These are phyloP conservation scores for Lecanicillium sp. DNA, from an alignment of 2,329 filamentous ascomycete genomes.

Conservation along the genomic window DNA sequence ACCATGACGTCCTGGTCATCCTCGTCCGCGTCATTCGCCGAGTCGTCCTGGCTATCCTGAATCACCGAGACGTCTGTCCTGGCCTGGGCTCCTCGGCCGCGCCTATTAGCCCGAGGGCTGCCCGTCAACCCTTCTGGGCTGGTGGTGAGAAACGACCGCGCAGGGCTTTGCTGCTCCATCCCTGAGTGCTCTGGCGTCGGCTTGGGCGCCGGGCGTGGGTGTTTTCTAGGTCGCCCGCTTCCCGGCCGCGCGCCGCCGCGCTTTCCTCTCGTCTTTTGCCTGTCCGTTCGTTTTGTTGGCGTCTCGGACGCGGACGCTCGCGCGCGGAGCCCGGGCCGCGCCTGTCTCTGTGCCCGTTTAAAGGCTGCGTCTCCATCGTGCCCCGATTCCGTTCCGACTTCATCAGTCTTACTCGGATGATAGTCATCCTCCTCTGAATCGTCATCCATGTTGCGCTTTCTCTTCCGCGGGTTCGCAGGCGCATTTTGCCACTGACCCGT, in stretches of 20 bases:
- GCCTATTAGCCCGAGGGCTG: not conserved
- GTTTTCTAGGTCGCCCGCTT: conserved; percentile 31
- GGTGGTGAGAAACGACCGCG: not conserved
- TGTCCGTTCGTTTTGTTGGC: conserved; percentile 13
- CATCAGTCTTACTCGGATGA: conserved; percentile 16
- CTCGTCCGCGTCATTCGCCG: conserved; percentile 2
- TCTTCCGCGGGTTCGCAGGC: conserved; percentile 16
- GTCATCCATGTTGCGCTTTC: conserved; percentile 18
- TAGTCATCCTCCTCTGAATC: conserved; percentile 24
- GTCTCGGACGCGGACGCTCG: conserved; percentile 15
- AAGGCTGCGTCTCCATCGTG: conserved; percentile 16
- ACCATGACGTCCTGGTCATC: conserved; percentile 22
- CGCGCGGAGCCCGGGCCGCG: conserved; percentile 3
- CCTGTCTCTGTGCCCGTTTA: conserved; percentile 1
- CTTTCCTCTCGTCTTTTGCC: conserved; percentile 25
- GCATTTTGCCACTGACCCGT: conserved; percentile 11
- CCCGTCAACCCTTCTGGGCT: conserved; percentile 1
- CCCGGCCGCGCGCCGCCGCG: conserved; percentile 29
- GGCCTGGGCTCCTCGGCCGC: conserved; percentile 3
- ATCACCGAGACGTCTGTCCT: conserved; percentile 15
- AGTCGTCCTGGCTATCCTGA: conserved; percentile 16
- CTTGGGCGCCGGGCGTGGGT: conserved; percentile 20
- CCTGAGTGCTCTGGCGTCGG: conserved; percentile 1
- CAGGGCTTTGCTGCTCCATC: not conserved
- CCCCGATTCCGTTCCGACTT: conserved; percentile 15